phyloP scores from a whole-genome alignment of 306 rosid species.

The Lathyrus tuberosus region DNA sequence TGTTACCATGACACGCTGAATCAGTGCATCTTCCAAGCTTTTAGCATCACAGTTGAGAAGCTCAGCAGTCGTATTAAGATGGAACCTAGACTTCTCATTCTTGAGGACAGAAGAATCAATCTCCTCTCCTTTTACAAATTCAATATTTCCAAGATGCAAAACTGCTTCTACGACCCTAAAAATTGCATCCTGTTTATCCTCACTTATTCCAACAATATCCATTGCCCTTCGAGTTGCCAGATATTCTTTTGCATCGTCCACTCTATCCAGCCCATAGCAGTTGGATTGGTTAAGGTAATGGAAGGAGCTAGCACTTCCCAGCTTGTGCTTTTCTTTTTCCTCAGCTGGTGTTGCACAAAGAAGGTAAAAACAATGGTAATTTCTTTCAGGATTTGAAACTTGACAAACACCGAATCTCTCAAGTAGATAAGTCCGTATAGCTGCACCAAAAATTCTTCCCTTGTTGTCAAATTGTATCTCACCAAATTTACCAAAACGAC shows the following conservation, averaged over 20 bases:
- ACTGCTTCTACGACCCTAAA: conserved; percentile 94
- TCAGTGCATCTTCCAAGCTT: conserved; percentile 98
- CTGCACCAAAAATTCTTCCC: conserved; percentile 99
- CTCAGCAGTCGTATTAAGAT: conserved; percentile 88
- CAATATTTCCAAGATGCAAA: conserved; percentile 96
- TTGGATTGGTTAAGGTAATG: conserved; percentile 96
- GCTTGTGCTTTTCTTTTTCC: conserved; percentile 84
- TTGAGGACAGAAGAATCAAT: conserved; percentile 92
- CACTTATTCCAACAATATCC: conserved; percentile 99
- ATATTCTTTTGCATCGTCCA: conserved; percentile 90
- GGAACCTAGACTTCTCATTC: conserved; percentile 92
- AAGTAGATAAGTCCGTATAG: conserved; percentile 89
- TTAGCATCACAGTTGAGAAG: conserved; percentile 90
- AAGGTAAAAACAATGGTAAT: conserved; percentile 98
- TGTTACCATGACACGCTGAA: conserved; percentile 98
- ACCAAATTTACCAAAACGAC: conserved; percentile 99
- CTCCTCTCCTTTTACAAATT: conserved; percentile 93
- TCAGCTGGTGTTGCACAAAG: conserved; percentile 96
- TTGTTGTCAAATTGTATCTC: conserved; percentile 99
- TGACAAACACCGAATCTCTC: conserved; percentile 99
- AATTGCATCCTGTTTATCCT: conserved; percentile 98
- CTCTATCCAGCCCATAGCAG: conserved; percentile 83
- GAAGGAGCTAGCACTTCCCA: conserved; percentile 80
- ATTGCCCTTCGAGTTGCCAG: conserved; percentile 97
- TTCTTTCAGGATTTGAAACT: conserved; percentile 96